Evolutionary conservation across 805 yeast species (phyloP), one percentile per base, ranked within the genome.

Genomic region (Wickerhamomyces chambardii): DNA sequence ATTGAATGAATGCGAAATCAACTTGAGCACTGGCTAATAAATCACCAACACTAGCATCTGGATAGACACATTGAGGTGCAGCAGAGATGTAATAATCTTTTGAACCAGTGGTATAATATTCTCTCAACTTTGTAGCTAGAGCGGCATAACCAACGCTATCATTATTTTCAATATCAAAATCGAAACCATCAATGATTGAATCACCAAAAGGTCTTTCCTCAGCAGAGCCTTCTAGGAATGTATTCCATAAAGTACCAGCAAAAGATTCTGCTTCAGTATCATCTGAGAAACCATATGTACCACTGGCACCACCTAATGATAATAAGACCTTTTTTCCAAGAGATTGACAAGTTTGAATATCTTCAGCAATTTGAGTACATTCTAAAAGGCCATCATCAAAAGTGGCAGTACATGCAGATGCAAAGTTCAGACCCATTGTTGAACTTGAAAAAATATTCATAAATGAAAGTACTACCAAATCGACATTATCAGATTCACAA

Each of bases 11-110:
- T 5, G 85, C 82, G 56, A 76, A 85, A 59, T 87, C 95, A 45
- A 87, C 65, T 28, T 73, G 64, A 10, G 84, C 76, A 28, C 64
- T 64, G 24, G 66, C 66, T 46, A 83, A 59, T 36, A 73, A 66
- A 38, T 73, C 68, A 57, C 82, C 82, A 25, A 78, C 64, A 32
- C 58, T 69, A 32, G 73, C 78, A 61, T 87, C 96, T 15, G 95
- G 95, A 55, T 78, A 82, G 18, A 76, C 80, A 63, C 96, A 89
- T 63, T 86, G 95, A 16, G 96, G 96, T 42, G 96, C 90, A 44
- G 95, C 95, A 35, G 94, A 76, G 31, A 86, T 62, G 55, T 79
- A 84, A 62, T 78, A 84, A 21, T 59, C 47, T 58, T 78, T 82
- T 31, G 81, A 65, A 25, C 75, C 63, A 29, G 64, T 59, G 10